Percentiles rank a stretch among this genome's conserved stretches.
These are phyloP conservation scores for Asterophora lycoperdoides DNA, from an alignment of 768 basidiomycete species.

Conservation along the genomic window DNA sequence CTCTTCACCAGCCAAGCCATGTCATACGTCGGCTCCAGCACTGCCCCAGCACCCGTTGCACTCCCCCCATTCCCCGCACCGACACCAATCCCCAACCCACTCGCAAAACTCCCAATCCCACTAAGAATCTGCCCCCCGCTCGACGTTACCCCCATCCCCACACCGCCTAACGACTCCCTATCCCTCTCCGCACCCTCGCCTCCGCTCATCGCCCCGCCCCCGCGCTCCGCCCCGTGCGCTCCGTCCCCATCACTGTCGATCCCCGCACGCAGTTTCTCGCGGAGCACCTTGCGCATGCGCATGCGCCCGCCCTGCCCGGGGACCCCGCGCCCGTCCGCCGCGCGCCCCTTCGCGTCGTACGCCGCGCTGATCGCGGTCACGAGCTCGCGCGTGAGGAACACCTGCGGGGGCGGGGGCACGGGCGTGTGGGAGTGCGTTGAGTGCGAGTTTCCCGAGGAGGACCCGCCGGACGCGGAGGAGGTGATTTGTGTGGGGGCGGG, in stretches of 20 bases:
- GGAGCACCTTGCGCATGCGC: conserved; percentile 44
- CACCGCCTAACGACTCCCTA: conserved; percentile 7
- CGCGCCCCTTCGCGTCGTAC: conserved; percentile 44
- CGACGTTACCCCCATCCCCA: conserved; percentile 17
- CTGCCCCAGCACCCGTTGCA: conserved; percentile 30
- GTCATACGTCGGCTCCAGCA: conserved; percentile 48
- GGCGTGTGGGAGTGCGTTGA: conserved; percentile 12
- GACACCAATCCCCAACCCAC: conserved; percentile 36
- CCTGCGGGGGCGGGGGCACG: conserved; percentile 9
- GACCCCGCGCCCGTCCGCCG: conserved; percentile 47
- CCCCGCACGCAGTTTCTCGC: conserved; percentile 43
- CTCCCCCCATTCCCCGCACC: conserved; percentile 25
- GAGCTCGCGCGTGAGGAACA: conserved; percentile 40
- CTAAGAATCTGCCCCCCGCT: conserved; percentile 35
- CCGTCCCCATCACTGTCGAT: conserved; percentile 26
- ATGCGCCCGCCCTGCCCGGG: conserved; percentile 30
- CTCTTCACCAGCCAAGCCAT: conserved; percentile 47
- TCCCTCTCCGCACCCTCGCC: conserved; percentile 16
- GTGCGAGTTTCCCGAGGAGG: neutral
- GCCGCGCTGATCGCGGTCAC: conserved; percentile 43
- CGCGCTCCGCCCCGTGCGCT: conserved; percentile 15
- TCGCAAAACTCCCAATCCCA: conserved; percentile 38
- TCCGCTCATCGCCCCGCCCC: conserved; percentile 18
- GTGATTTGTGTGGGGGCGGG: conserved; percentile 5
- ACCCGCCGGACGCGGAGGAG: conserved; percentile 5